Evolutionary conservation across 805 yeast species (phyloP).

Genomic region (Saturnispora ahearnii): DNA sequence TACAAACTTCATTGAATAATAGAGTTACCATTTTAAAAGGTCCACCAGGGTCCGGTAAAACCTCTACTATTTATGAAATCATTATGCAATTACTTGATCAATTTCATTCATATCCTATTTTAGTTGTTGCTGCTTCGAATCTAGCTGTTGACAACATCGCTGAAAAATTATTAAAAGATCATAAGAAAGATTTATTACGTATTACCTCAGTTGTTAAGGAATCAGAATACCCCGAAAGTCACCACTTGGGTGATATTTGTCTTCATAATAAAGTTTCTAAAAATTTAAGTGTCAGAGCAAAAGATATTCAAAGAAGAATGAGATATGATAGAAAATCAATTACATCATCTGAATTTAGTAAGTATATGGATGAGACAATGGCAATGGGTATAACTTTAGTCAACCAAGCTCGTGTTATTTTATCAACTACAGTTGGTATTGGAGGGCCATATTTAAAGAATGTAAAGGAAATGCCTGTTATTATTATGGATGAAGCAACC

Average conservation of each 20-base stretch:
- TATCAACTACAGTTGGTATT: slow-evolving; percentile 65
- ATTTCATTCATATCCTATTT: slow-evolving; percentile 49
- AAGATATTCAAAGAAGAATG: slow-evolving; percentile 36
- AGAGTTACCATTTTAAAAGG: slow-evolving; percentile 54
- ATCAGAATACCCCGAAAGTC: slow-evolving; percentile 45
- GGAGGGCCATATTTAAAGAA: slow-evolving; percentile 57
- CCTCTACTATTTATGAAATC: slow-evolving; percentile 75
- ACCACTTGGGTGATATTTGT: slow-evolving; percentile 51
- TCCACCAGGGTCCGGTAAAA: slow-evolving; percentile 78
- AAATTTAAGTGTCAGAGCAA: slow-evolving; percentile 37
- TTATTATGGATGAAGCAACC: slow-evolving; percentile 73
- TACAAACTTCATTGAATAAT: slow-evolving; percentile 60
- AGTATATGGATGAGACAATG: slow-evolving; percentile 32
- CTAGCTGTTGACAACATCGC: slow-evolving; percentile 73
- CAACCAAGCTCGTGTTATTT: slow-evolving; percentile 59
- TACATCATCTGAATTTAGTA: slow-evolving; percentile 39
- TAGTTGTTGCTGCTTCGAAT: slow-evolving; percentile 69
- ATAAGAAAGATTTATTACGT: slow-evolving; percentile 44
- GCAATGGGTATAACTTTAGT: slow-evolving; percentile 30
- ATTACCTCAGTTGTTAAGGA: slow-evolving; percentile 55
- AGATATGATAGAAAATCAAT: slow-evolving; percentile 34
- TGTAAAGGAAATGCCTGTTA: slow-evolving; percentile 43
- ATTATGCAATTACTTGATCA: slow-evolving; percentile 63
- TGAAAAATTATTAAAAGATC: slow-evolving; percentile 47
- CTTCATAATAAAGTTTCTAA: slow-evolving; percentile 51